Evolutionary conservation across 345 rosid genomes (phyloP).

Genomic region (Mangifera indica): DNA sequence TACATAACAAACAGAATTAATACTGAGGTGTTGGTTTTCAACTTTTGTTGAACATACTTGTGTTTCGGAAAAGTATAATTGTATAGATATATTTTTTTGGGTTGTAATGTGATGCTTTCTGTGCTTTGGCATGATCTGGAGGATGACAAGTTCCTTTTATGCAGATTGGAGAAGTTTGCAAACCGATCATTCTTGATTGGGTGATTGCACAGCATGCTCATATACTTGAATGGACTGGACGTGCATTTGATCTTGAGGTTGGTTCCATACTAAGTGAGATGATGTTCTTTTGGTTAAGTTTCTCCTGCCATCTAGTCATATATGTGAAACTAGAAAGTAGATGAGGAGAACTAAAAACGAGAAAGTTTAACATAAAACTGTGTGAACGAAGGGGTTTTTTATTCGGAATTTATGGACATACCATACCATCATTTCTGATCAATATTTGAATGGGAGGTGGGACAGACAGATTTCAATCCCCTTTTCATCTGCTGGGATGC

Average conservation of each 20-base stretch:
- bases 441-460: neutral
- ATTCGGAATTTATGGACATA: neutral
- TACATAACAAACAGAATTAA: neutral
- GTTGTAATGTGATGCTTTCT: conserved; percentile 4
- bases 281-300: neutral
- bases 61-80: conserved; percentile 8
- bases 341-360: neutral
- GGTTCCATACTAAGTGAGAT: conserved; percentile 18
- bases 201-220: conserved; percentile 85
- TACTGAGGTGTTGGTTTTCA: neutral
- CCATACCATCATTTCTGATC: neutral
- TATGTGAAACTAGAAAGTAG: neutral
- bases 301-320: neutral
- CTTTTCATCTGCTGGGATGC: neutral
- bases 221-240: conserved; percentile 89
- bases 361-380: neutral
- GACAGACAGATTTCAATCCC: neutral
- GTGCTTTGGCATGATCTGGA: conserved; percentile 9
- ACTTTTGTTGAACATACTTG: neutral
- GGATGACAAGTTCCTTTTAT: conserved; percentile 12
- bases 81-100: neutral
- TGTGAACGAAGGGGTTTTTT: neutral
- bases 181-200: conserved; percentile 92
- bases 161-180: conserved; percentile 75
- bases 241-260: conserved; percentile 95